Evolutionary conservation across 2,329 filamentous ascomycete genomes (phyloP).

Genomic region (Pseudogymnoascus sp.): DNA sequence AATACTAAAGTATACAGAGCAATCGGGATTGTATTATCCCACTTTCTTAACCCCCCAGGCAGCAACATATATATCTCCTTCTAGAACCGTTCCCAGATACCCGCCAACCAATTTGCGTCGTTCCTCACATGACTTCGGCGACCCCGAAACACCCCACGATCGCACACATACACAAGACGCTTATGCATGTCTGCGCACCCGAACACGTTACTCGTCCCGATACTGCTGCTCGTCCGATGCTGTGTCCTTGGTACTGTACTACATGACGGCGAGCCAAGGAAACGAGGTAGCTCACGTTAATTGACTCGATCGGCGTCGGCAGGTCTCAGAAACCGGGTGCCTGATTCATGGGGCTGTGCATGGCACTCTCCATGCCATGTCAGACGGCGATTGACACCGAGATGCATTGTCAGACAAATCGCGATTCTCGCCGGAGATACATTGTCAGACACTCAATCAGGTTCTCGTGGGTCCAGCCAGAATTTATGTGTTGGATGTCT

Average conservation of each 20-base stretch:
- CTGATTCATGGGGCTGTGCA: background rate
- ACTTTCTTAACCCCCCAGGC: background rate
- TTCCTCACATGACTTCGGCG: conserved; percentile 1
- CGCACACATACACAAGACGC: background rate
- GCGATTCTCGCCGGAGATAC: background rate
- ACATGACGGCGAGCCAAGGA: background rate
- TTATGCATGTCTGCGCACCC: background rate
- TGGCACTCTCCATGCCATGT: background rate
- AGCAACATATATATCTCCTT: background rate
- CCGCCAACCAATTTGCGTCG: background rate
- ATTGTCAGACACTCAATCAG: background rate
- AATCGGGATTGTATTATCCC: background rate
- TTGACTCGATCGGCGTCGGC: background rate
- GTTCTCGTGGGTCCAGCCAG: background rate
- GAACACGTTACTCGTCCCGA: background rate
- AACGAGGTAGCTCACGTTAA: background rate
- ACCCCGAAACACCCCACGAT: background rate
- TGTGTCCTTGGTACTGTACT: background rate
- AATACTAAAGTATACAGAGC: background rate
- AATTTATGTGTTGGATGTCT: background rate
- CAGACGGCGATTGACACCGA: background rate
- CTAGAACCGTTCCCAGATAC: background rate
- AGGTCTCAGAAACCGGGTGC: background rate
- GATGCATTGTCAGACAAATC: background rate
- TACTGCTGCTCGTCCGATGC: background rate